A percentile compares a stretch with the other conserved stretches of the same genome.
phyloP scores from a whole-genome alignment of 202 grass and related monocot species.

The Carex arenaria region DNA sequence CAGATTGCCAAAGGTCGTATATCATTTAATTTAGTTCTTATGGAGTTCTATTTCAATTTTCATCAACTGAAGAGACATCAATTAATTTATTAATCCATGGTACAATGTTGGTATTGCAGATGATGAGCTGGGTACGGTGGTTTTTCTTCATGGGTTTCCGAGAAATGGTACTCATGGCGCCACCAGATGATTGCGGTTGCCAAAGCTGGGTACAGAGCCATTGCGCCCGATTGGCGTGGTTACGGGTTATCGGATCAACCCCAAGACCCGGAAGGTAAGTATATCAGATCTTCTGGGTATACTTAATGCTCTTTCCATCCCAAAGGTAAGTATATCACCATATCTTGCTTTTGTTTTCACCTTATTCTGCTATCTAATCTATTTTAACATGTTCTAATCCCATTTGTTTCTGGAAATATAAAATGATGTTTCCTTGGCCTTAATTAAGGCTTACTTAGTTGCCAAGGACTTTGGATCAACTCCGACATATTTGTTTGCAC shows the following conservation, averaged over 20 bases:
- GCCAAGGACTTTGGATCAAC: slow-evolving; percentile 50
- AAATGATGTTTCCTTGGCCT: too few relatives aligned
- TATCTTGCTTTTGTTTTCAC: too few relatives aligned
- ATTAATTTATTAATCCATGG: slow-evolving; percentile 2
- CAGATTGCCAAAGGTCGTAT: slow-evolving; percentile 36
- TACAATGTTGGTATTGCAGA: slow-evolving; percentile 11
- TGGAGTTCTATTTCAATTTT: background rate
- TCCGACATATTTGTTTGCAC: slow-evolving; percentile 37
- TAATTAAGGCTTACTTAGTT: slow-evolving; percentile 42
- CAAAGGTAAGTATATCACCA: slow-evolving; percentile 29
- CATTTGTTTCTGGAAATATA: too few relatives aligned
- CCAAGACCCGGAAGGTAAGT: background rate
- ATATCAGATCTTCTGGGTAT: slow-evolving; percentile 42
- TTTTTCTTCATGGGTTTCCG: slow-evolving; percentile 57
- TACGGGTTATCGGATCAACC: slow-evolving; percentile 53
- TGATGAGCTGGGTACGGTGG: slow-evolving; percentile 30
- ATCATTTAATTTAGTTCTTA: background rate
- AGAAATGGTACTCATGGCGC: slow-evolving; percentile 56
- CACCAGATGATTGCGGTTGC: slow-evolving; percentile 46
- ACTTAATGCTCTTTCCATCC: slow-evolving; percentile 38
- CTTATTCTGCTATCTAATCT: too few relatives aligned
- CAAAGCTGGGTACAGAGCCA: slow-evolving; percentile 32
- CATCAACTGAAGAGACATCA: background rate
- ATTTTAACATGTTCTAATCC: too few relatives aligned
- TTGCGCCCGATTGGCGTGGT: slow-evolving; percentile 36